Evolutionary conservation across 73 alveolate species (phyloP).

Genomic region (Breviolum minutum): DNA sequence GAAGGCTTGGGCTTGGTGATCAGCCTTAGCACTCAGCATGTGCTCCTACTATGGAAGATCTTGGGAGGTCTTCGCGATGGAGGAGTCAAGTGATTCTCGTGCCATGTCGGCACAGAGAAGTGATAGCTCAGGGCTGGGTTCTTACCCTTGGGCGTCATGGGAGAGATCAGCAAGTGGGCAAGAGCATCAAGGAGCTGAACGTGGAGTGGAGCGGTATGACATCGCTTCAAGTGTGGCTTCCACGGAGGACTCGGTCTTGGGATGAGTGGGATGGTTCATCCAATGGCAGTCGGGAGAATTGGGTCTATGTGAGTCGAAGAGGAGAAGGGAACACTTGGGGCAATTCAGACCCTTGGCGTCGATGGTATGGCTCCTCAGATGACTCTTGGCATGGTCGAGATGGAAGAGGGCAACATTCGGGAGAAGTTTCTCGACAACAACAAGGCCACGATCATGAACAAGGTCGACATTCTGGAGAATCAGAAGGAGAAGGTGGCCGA

Average conservation of each 20-base stretch:
- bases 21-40: not conserved
- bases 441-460: not conserved
- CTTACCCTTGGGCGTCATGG: not conserved
- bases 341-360: not conserved
- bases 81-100: too few relatives aligned
- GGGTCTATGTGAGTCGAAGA: not conserved
- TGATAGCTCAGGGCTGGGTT: not conserved
- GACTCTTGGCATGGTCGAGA: not conserved
- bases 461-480: not conserved
- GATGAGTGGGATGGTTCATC: not conserved
- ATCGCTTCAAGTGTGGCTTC: not conserved
- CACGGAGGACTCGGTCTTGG: not conserved
- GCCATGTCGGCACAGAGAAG: too few relatives aligned
- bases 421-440: not conserved
- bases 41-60: not conserved
- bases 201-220: not conserved
- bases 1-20: not conserved
- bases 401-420: not conserved
- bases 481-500: not conserved
- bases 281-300: not conserved
- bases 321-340: not conserved
- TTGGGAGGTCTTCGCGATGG: not conserved
- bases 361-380: not conserved
- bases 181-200: not conserved
- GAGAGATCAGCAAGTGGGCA: too few relatives aligned